Base-by-base conservation (phyloP, 257 asterid species). In the Solanum infundibuliforme region DNA sequence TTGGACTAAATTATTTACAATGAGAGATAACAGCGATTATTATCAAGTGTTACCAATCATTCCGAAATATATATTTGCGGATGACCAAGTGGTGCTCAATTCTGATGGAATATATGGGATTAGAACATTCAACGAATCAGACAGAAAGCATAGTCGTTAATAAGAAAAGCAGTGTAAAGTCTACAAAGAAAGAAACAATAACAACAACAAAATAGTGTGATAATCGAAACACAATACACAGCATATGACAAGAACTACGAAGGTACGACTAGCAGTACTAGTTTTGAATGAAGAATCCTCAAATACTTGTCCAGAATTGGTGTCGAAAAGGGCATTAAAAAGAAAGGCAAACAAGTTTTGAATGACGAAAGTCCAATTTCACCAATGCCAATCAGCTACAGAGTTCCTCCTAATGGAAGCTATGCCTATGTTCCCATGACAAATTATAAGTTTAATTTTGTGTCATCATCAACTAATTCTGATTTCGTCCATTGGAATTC, bases 1-100 rank as follows among this genome's bases (percentile, higher is more conserved):
- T 68, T 85, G 87, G 87, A 85, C 29, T 73, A 85, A 85, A 52
- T 39, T 85, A 34, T 85, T 85, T 69, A 27, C 79, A 31, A 35
- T 66, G 21, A 27, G 10, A 69, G 38, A 12, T 29, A 12, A 18
- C 21, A 68, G 0, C 12, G 8, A 12, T 31, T 10, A 5, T 31
- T 14, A 16, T 12, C 11, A 58, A 20, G 13, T 29, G 10, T 11
- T 69, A 69, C 76, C 11, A 69, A 29, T 29, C 76, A 29, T 69
- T 27, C 76, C 38, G 36, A 69, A 69, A 32, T 27, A 29, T 69
- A 29, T 69, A 32, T 27, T 29, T 27, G 38, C 23, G 5, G 48
- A 41, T 41, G 48, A 11, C 14, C 14, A 69, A 69, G 39, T 69
- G 5, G 2, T 69, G 18, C 5, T 14, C n/a, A 69, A 8, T 2